Evolutionary conservation across 1,284 basidiomycete genomes (phyloP), one percentile per base, ranked within the genome.

Genomic region (Fomitopsis palustris): DNA sequence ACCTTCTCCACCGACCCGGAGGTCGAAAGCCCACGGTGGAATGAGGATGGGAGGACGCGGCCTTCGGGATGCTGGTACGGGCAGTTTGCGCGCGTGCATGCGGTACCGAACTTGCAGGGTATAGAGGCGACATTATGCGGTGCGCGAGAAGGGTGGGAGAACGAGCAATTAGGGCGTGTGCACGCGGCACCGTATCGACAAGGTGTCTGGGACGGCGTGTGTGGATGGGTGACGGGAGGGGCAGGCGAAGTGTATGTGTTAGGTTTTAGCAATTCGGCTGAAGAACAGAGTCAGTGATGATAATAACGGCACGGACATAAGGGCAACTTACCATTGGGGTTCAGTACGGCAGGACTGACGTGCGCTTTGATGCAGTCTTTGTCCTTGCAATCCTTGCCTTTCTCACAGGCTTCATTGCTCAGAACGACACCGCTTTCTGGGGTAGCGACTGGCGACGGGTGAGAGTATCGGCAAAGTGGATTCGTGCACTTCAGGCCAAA

Each of bases 371-470:
- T 84, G 71, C 94, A 96, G 74, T 96, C 93, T 69, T 91, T 86
- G 72, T 97, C 93, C 70, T 90, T 88, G 74, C 95, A 98, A 47
- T 88, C 78, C 69, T 87, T 89, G 19, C 92, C 92, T 43, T 88
- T 85, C 67, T 92, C 88, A 72, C 95, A 97, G 21, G 92, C 80
- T 63, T 96, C 95, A 62, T 91, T 94, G 67, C 90, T 94, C 60
- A 97, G 78, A 2, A 97, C 95, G 64, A 98, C 83, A n/a, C 95
- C 95, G 69, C 90, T 93, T 75, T 96, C 93, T 14, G 86, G 78
- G 29, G 95, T 95, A 2, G 95, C 94, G 0, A 93, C 92, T 16
- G 95, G 95, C 5, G 91, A 93, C 3, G 95, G 93, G 73, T 98
- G 95, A 10, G 92, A 92, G 74, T 86, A 97, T 19, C 88, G 82